These are phyloP conservation scores for Lepidium didymum DNA, from an alignment of 345 rosid genomes.

Conservation along the genomic window DNA sequence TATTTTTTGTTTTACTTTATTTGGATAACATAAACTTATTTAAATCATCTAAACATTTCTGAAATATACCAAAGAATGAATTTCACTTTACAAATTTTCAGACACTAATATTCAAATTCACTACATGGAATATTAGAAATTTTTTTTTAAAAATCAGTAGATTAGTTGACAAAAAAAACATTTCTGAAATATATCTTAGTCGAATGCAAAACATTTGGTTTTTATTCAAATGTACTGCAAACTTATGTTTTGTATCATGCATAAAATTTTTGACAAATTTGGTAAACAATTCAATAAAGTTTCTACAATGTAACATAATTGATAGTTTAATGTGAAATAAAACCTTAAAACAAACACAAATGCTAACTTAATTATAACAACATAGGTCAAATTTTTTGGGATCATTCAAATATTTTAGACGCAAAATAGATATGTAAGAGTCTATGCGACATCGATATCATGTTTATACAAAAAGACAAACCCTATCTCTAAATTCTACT, in stretches of 20 bases:
- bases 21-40: too few species aligned
- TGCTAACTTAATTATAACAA: background rate
- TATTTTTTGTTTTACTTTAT: too few species aligned
- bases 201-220: background rate
- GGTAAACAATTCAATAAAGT: background rate
- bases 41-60: background rate
- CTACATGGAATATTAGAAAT: too few species aligned
- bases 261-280: background rate
- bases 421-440: background rate
- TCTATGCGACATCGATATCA: constrained; percentile 23
- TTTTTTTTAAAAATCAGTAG: too few species aligned
- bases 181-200: background rate
- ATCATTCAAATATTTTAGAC: constrained; percentile 11
- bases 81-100: too few species aligned
- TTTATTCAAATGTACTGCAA: background rate
- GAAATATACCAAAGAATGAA: too few species aligned
- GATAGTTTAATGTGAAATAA: background rate
- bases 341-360: constrained; percentile 1
- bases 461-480: constrained; percentile 24
- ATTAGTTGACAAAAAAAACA: too few species aligned
- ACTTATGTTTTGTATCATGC: background rate
- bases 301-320: background rate
- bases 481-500: constrained; percentile 6
- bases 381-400: constrained; percentile 15
- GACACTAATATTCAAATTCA: too few species aligned